Base-by-base conservation (phyloP, 2,329 filamentous ascomycete genomes). In the Dothistroma septosporum region DNA sequence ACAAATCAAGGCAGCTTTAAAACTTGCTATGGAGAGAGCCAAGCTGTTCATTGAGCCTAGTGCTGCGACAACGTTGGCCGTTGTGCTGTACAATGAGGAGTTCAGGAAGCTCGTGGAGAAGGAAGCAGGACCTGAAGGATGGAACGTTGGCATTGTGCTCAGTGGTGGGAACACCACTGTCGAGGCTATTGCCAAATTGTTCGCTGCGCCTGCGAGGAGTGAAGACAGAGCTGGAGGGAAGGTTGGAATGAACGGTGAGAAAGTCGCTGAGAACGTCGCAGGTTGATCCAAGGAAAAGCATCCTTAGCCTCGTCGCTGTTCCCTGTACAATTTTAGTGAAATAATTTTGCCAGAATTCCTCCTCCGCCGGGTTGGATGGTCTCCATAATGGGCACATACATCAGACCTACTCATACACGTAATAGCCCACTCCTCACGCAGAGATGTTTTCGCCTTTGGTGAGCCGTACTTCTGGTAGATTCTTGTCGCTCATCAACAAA, bases 41-140 rank as follows among this genome's bases (percentile, higher is more conserved):
- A 97, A 97, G 84, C 78, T 96, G 52, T 86, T 97, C 22, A 86
- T 97, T 12, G 93, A 97, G 80, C 93, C 93, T 22, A 92, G 88
- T 75, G 85, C 89, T 0, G 91, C 87, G 2, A 92, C 97, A n/a
- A 85, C 86, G 1, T 75, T 97, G 61, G 94, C 93, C 0, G 89
- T 90, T 8, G 87, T 87, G 56, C 77, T 97, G 66, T 97, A 85
- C 66, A 89, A 96, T 73, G 90, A 95, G 76, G 90, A 92, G 4
- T 97, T 97, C 64, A 79, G 91, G 60, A 73, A 71, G 12, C 75
- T 88, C 75, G 88, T 92, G 10, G 86, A 91, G 77, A 75, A 70
- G 61, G 89, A 92, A 74, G 89, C 80, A 0, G 89, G 90, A 0
- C 81, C 85, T 56, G 79, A 83, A 12, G 91, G 90, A 0, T 96